Conservation (phyloP, 2,329 filamentous ascomycete species). For the Xylaria sp. region DNA sequence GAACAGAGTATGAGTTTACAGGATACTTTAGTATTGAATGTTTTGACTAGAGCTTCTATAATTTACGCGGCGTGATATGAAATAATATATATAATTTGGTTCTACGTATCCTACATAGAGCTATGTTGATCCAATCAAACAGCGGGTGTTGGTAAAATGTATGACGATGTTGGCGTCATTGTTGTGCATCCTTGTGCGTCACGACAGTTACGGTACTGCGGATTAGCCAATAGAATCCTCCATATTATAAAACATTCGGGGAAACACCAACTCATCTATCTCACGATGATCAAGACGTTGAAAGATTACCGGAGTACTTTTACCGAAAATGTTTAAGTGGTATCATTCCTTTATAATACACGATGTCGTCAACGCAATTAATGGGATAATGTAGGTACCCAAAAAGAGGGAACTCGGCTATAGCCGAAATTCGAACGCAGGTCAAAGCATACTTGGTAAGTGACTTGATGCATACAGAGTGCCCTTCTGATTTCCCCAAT, state of each 20-base stretch:
- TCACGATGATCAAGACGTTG: neutral
- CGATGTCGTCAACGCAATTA: neutral
- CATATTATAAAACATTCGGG: neutral
- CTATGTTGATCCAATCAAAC: neutral
- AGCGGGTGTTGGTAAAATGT: constrained; percentile 1
- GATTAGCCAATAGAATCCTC: neutral
- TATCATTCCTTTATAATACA: neutral
- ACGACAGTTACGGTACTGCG: neutral
- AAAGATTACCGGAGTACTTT: neutral
- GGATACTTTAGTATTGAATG: neutral
- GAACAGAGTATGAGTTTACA: neutral
- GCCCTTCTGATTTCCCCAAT: neutral
- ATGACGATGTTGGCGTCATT: constrained; percentile 27
- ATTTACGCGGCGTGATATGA: neutral
- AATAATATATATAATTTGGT: neutral
- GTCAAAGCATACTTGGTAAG: neutral
- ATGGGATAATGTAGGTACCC: neutral
- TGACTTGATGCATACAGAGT: neutral
- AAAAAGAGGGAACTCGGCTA: neutral
- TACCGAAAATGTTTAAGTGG: neutral
- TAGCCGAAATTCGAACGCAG: neutral
- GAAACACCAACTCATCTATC: neutral
- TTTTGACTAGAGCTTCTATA: neutral
- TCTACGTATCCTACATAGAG: neutral
- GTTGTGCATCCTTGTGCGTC: constrained; percentile 5